A percentile compares a stretch with the other conserved stretches of the same genome.
Conservation (phyloP, 129 eudicot species). For the Tagetes erecta region DNA sequence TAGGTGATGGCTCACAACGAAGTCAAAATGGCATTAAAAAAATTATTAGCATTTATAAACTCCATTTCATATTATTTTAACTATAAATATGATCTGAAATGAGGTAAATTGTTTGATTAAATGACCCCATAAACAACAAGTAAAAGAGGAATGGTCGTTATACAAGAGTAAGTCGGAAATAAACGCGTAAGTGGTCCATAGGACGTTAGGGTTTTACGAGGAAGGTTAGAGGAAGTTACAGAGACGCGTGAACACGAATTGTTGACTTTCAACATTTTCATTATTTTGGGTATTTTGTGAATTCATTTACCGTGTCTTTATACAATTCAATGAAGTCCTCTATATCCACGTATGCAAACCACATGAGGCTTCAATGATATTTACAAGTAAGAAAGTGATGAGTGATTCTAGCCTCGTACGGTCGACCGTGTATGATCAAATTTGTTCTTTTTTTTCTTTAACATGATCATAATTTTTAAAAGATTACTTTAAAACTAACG, state of each 20-base stretch:
- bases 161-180: background rate
- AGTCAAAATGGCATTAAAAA: background rate
- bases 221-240: conserved; percentile 34
- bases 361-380: too few species aligned
- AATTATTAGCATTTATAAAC: background rate
- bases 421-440: too few species aligned
- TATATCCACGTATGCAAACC: too few species aligned
- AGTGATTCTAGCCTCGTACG: too few species aligned
- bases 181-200: conserved; percentile 16
- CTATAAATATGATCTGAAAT: background rate
- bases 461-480: too few species aligned
- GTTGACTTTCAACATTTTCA: conserved; percentile 11
- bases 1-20: too few species aligned
- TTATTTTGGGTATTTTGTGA: background rate
- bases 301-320: background rate
- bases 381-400: too few species aligned
- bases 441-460: too few species aligned
- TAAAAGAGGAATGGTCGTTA: background rate
- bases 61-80: background rate
- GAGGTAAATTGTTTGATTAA: background rate
- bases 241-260: conserved; percentile 20
- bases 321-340: too few species aligned
- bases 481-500: too few species aligned
- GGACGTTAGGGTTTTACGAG: conserved; percentile 30
- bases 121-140: background rate